phyloP scores from a whole-genome alignment of 768 basidiomycete species.

The Lactarius evosmus region DNA sequence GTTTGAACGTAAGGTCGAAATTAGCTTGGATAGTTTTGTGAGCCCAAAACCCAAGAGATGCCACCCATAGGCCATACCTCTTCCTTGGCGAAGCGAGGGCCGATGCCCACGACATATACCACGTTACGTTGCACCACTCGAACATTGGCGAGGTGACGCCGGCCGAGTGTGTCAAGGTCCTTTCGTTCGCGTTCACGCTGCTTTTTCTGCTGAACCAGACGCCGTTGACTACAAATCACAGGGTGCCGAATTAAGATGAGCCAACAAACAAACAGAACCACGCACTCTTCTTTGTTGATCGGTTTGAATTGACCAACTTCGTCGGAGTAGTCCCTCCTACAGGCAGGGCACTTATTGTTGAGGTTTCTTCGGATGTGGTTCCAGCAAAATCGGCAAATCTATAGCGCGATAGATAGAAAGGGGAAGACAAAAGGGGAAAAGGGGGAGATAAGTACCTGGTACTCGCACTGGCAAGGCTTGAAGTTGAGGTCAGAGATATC shows the following conservation, averaged over 20 bases:
- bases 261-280: conserved; percentile 27
- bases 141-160: conserved; percentile 86
- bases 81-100: conserved; percentile 90
- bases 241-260: conserved; percentile 13
- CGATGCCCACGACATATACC: conserved; percentile 95
- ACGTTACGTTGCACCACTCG: conserved; percentile 96
- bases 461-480: conserved; percentile 98
- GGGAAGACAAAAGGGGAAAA: conserved; percentile 8
- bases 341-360: conserved; percentile 95
- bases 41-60: conserved; percentile 21
- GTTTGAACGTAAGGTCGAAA: conserved; percentile 86
- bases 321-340: conserved; percentile 88
- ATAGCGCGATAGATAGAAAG: conserved; percentile 16
- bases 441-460: conserved; percentile 61
- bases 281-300: conserved; percentile 92
- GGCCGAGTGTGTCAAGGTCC: conserved; percentile 81
- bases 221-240: conserved; percentile 73
- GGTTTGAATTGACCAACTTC: conserved; percentile 94
- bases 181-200: conserved; percentile 93
- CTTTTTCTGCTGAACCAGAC: conserved; percentile 92
- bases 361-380: conserved; percentile 96
- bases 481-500: conserved; percentile 99
- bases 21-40: conserved; percentile 50
- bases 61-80: conserved; percentile 57
- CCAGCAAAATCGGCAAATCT: conserved; percentile 99